Conservation (phyloP, 2,329 filamentous ascomycete species). For the Cladosporium halotolerans region DNA sequence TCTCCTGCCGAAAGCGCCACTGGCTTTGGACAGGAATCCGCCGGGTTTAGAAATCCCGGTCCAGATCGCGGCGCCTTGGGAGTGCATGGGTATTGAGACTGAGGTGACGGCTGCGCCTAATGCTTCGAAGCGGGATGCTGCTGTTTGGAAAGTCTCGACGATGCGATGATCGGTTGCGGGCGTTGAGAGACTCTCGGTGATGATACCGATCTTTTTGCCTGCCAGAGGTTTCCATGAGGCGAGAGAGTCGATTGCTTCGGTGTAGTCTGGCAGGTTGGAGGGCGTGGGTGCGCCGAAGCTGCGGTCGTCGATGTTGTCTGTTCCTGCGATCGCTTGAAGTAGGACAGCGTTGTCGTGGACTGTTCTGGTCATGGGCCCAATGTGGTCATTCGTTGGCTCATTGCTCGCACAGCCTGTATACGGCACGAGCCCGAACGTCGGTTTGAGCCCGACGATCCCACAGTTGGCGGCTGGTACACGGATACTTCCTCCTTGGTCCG, state of each 20-base stretch:
- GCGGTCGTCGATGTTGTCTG: conserved; percentile 42
- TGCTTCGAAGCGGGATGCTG: conserved; percentile 32
- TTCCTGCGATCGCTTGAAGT: conserved; percentile 42
- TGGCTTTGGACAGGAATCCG: conserved; percentile 39
- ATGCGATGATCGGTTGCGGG: conserved; percentile 35
- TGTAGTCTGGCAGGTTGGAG: conserved; percentile 25
- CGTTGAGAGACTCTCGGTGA: conserved; percentile 38
- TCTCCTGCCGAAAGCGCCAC: conserved; percentile 37
- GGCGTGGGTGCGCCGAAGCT: conserved; percentile 30
- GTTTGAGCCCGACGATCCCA: conserved; percentile 37
- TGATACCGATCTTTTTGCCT: conserved; percentile 35
- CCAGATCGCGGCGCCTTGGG: conserved; percentile 46
- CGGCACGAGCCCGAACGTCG: conserved; percentile 45
- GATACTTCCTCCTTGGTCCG: conserved; percentile 37
- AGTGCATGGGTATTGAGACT: conserved; percentile 43
- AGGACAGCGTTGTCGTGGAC: conserved; percentile 41
- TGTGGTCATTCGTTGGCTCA: conserved; percentile 41
- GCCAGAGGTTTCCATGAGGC: conserved; percentile 19
- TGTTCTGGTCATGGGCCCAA: conserved; percentile 41
- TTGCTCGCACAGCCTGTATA: conserved; percentile 44
- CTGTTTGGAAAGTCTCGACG: conserved; percentile 29
- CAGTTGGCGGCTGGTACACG: conserved; percentile 34
- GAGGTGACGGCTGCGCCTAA: conserved; percentile 40
- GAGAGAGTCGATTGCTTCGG: conserved; percentile 2
- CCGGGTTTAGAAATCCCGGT: conserved; percentile 39